Evolutionary conservation across 352 stramenopile genomes (phyloP).

Genomic region (Halophytophthora batemanensis): DNA sequence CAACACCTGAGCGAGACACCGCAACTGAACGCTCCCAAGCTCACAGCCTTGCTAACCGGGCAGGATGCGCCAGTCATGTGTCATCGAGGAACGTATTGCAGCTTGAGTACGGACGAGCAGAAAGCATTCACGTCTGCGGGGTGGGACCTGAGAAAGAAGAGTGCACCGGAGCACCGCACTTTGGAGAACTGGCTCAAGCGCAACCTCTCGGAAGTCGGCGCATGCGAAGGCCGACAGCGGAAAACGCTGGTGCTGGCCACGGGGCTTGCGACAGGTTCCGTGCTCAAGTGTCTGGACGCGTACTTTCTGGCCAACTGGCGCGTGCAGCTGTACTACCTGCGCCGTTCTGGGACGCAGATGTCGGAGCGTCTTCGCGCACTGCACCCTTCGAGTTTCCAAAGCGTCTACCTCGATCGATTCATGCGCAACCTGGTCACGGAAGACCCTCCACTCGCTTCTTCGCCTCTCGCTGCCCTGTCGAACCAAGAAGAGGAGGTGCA

Average conservation of each 20-base stretch:
- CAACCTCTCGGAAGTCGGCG: neutral
- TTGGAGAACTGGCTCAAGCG: conserved; percentile 11
- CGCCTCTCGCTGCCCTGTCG: no score
- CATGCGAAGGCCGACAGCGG: neutral
- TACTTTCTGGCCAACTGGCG: conserved; percentile 8
- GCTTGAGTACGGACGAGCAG: no score
- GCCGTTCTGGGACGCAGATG: conserved; percentile 12
- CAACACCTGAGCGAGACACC: neutral
- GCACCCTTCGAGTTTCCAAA: no score
- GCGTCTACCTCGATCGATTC: no score
- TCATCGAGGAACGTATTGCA: no score
- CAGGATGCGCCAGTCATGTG: no score
- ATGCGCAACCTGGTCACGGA: no score
- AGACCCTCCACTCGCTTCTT: no score
- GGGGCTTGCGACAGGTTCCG: no score
- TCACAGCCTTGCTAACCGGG: conserved; percentile 1
- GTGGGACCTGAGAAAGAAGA: conserved; percentile 12
- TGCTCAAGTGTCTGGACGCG: conserved; percentile 4
- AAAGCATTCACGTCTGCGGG: no score
- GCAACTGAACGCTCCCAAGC: neutral
- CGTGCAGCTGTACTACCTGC: conserved; percentile 11
- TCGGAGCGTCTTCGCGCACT: no score
- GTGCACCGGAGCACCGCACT: conserved; percentile 7
- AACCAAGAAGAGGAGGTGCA: no score
- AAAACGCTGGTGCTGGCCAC: neutral